Evolutionary conservation across 192 early-diverging fungal species (phyloP).

Genomic region (Rhizophagus sp.): DNA sequence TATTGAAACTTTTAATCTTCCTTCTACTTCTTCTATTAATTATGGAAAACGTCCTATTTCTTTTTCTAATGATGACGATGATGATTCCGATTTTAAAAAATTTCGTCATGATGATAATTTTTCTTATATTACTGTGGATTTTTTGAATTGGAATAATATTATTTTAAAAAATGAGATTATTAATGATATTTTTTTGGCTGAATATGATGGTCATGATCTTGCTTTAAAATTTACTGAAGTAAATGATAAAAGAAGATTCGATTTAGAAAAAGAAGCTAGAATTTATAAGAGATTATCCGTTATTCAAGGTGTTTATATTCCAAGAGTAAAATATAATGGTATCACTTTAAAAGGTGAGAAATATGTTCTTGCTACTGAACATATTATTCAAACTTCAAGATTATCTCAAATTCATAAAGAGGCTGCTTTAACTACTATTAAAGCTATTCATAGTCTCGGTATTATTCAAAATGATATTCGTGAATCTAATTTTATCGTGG

Average conservation of each 20-base stretch:
- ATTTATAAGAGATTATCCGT: constrained; percentile 22
- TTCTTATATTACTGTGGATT: no score
- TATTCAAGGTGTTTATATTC: constrained; percentile 30
- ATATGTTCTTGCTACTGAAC: not conserved
- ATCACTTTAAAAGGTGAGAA: not conserved
- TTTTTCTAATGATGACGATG: not conserved
- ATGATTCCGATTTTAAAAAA: not conserved
- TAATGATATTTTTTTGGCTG: not conserved
- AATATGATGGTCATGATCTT: not conserved
- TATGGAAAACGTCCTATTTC: not conserved
- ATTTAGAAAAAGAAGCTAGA: constrained; percentile 33
- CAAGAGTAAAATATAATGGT: not conserved
- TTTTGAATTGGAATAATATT: not conserved
- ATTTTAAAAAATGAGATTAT: not conserved
- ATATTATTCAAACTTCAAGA: not conserved
- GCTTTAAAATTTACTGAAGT: not conserved
- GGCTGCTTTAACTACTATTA: not conserved
- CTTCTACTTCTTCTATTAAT: no score
- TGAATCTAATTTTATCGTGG: constrained; percentile 28
- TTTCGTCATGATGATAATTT: not conserved
- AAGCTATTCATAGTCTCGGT: constrained; percentile 31
- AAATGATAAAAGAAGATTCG: not conserved
- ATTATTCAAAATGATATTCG: constrained; percentile 35
- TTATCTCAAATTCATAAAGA: constrained; percentile 5
- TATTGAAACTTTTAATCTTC: no score